Evolutionary conservation across 345 rosid genomes (phyloP), one percentile per base, ranked within the genome.

Genomic region (Isatis tinctoria): DNA sequence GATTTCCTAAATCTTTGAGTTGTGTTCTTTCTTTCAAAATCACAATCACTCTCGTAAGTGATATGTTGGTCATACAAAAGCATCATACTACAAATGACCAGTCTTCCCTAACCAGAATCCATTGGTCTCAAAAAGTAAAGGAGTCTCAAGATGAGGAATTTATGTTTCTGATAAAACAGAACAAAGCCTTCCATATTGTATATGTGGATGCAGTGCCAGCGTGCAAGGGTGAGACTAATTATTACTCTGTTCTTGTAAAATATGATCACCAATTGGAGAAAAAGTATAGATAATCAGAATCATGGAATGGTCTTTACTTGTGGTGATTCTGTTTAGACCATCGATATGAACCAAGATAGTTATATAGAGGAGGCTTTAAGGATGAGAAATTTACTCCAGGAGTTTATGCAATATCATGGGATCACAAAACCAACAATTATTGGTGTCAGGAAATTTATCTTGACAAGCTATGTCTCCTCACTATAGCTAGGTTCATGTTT

Each of bases 251-350:
- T 71, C 83, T 92, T 56, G 96, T 88, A 36, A 92, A 90, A 72
- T 92, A 67, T 27, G 96, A 90, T 59, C 92, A 83, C 74, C 84
- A 70, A 83, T 74, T 82, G 79, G 83, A 83, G 71, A 74, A 69
- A 96, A 92, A 85, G 94, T 85, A n/a, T 92, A 92, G 79, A 85
- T 92, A n/a, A n/a, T n/a, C n/a, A 92, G 85, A 92, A 92, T 73
- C 98, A 92, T 70, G 97, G 96, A 69, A 77, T 92, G 2, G 2
- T 22, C 24, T 22, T 22, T 22, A 22, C 24, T 22, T 2, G 24
- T 22, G 24, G 24, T 22, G 59, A 92, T 92, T 96, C 97, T 37
- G 65, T 92, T 61, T 96, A 92, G 79, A 86, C 98, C 69, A 90
- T 92, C 33, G 96, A 92, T 84, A 92, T 92, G 98, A 90, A 92